Evolutionary conservation across 1,284 basidiomycete genomes (phyloP), one percentile per base, ranked within the genome.

Genomic region (Wallemia mellicola): DNA sequence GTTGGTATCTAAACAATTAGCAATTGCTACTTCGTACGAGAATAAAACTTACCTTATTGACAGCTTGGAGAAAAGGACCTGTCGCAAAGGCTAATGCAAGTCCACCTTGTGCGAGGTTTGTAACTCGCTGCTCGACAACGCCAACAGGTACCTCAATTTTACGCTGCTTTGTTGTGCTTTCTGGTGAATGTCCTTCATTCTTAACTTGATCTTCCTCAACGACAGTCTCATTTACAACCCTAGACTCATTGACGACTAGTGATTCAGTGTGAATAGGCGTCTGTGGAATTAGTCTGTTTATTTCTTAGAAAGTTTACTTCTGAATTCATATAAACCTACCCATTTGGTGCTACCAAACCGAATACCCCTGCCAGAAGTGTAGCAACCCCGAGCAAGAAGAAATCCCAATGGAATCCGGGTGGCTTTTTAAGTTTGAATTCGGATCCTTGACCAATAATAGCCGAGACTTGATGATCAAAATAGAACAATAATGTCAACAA

Each of bases 211-310:
- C 59, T 48, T 60, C 58, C 61, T 59, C 26, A 2, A 73, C 73
- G 27, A 76, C 76, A 9, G 68, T 64, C 24, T 75, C 67, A 26
- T 70, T 71, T 62, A 74, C 79, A 30, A 63, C 58, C 1, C 71
- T 68, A 17, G 65, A 70, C 1, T 81, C 79, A 76, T 86, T 81
- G 38, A 92, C 76, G 19, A 84, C 74, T 0, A 98, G 77, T 5
- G 86, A 83, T 15, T 79, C 78, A 0, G 91, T 95, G 66, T 95
- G 89, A 25, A 94, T 84, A 0, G 91, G 92, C 0, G 92, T 91
- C 71, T 96, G 92, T 0, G 91, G 91, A 58, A 98, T 94, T 24
- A 92, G 76, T 2, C 55, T 60, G 55, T 9, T 9, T 7, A 7
- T 7, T 19, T 32, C 30, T 9, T 19, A 19, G 7, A 7, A 32